Conservation (phyloP, 2,329 filamentous ascomycete genomes). For the Exophiala sideris region DNA sequence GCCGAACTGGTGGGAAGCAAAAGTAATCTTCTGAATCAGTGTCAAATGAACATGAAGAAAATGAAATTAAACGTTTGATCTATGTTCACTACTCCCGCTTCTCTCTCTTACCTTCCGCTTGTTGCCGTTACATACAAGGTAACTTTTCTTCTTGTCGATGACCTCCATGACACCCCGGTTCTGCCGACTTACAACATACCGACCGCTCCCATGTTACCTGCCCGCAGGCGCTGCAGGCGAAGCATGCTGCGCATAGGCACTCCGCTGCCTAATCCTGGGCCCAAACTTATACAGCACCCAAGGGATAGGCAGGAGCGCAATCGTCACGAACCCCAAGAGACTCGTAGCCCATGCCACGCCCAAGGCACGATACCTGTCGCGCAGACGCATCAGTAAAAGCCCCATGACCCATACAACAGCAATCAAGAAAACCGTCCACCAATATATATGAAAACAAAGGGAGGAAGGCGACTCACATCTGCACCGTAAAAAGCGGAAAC, state of each 20-base stretch:
- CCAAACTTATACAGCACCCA: slow-evolving; percentile 44
- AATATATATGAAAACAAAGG: background rate
- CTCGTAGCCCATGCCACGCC: slow-evolving; percentile 35
- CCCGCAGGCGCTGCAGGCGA: background rate
- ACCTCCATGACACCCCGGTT: too few relatives aligned
- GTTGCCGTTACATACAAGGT: too few relatives aligned
- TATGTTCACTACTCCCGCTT: background rate
- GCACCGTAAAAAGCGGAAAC: slow-evolving; percentile 37
- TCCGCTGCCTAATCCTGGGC: slow-evolving; percentile 36
- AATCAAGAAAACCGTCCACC: background rate
- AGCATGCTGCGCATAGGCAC: slow-evolving; percentile 30
- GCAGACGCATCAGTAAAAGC: background rate
- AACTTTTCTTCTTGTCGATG: too few relatives aligned
- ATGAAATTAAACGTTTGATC: background rate
- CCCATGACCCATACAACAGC: background rate
- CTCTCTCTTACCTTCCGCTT: background rate
- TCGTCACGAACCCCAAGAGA: slow-evolving; percentile 34
- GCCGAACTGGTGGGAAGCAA: slow-evolving; percentile 25
- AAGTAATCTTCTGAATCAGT: slow-evolving; percentile 1
- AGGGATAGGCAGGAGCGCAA: slow-evolving; percentile 40
- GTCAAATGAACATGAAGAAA: background rate
- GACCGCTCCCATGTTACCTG: too few relatives aligned
- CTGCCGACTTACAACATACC: too few relatives aligned
- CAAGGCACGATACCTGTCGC: slow-evolving; percentile 28
- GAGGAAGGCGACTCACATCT: slow-evolving; percentile 28